phyloP scores from a whole-genome alignment of 2,329 filamentous ascomycete species.

The Botrytis sinoallii region DNA sequence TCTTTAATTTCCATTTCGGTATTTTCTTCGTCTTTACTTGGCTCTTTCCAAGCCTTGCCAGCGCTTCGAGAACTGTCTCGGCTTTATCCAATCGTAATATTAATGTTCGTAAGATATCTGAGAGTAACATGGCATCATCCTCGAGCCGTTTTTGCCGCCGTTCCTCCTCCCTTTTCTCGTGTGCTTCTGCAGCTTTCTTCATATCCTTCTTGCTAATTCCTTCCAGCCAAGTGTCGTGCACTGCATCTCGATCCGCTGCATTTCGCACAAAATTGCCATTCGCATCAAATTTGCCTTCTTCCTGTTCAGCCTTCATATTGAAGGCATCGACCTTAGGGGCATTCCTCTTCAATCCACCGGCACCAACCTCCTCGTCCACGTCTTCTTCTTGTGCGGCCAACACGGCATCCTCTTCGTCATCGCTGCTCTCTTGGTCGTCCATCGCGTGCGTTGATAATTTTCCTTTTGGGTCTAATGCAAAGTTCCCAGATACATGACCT shows the following conservation, averaged over 20 bases:
- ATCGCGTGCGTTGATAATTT: slow-evolving; percentile 40
- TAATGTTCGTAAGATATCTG: slow-evolving; percentile 69
- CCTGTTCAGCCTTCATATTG: slow-evolving; percentile 86
- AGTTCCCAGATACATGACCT: slow-evolving; percentile 59
- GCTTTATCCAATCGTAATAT: slow-evolving; percentile 72
- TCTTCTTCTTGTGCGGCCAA: slow-evolving; percentile 72
- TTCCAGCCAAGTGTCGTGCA: slow-evolving; percentile 89
- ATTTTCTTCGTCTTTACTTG: slow-evolving; percentile 58
- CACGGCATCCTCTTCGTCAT: slow-evolving; percentile 68
- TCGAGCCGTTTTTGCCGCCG: slow-evolving; percentile 65
- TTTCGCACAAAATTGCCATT: slow-evolving; percentile 89
- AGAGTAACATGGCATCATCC: slow-evolving; percentile 71
- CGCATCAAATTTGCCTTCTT: slow-evolving; percentile 90
- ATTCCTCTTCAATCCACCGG: slow-evolving; percentile 86
- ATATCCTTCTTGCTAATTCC: slow-evolving; percentile 94
- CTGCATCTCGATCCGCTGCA: slow-evolving; percentile 81
- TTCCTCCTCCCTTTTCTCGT: slow-evolving; percentile 80
- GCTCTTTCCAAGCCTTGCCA: slow-evolving; percentile 73
- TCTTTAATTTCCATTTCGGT: slow-evolving; percentile 69
- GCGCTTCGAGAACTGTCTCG: slow-evolving; percentile 84
- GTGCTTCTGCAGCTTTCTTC: slow-evolving; percentile 79
- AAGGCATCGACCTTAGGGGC: slow-evolving; percentile 95
- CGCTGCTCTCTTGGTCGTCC: slow-evolving; percentile 47
- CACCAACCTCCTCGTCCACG: slow-evolving; percentile 84
- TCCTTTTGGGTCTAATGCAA: slow-evolving; percentile 57